phyloP scores from a whole-genome alignment of 169 alveolate genomes.

The Plasmodium vivax region DNA sequence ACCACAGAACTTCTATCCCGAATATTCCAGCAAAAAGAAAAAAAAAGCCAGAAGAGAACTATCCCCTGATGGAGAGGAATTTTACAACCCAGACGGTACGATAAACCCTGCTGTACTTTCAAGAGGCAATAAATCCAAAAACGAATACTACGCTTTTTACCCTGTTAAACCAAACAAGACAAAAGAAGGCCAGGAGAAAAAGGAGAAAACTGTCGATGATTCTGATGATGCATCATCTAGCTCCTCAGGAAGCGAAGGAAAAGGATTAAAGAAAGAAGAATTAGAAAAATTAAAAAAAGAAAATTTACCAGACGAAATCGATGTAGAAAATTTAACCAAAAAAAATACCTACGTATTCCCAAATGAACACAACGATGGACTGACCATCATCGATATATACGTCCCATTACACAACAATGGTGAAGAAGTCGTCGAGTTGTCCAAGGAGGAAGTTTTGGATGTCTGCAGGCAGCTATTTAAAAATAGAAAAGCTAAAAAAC shows the following conservation, averaged over 20 bases:
- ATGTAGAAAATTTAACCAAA: not conserved
- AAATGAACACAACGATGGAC: not conserved
- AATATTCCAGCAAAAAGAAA: not conserved
- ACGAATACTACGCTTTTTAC: not conserved
- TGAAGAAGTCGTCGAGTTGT: not conserved
- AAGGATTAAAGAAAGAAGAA: not conserved
- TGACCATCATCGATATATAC: not conserved
- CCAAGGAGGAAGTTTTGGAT: not conserved
- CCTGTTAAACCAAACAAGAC: not conserved
- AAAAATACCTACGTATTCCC: not conserved
- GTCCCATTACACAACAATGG: not conserved
- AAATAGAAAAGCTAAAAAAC: not conserved
- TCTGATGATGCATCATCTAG: not conserved
- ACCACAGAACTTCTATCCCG: not conserved
- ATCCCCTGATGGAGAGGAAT: not conserved
- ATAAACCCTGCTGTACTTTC: not conserved
- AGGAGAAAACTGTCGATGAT: not conserved
- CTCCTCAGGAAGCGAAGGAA: not conserved
- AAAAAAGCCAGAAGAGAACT: not conserved
- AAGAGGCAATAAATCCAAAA: not conserved
- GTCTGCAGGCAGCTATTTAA: slow-evolving; percentile 9
- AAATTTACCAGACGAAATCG: not conserved
- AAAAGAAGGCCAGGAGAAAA: not conserved
- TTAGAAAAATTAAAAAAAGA: not conserved
- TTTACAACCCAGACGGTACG: not conserved